Evolutionary conservation across 2,329 filamentous ascomycete species (phyloP).

Genomic region (Pestalotiopsis sp.): DNA sequence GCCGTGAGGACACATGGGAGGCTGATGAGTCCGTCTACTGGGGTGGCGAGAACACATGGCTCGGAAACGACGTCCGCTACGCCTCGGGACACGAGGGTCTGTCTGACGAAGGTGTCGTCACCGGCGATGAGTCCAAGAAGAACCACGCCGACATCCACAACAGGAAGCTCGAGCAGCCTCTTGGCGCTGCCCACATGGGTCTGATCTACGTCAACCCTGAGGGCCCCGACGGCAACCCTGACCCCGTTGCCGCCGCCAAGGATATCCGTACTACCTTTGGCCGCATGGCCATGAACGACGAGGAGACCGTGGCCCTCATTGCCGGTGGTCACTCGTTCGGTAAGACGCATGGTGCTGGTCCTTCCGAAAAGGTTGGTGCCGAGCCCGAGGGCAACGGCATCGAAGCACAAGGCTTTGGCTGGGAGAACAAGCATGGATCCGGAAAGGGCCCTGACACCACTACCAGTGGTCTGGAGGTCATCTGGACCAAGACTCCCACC

Average conservation of each 20-base stretch:
- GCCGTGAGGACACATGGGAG: conserved; percentile 74
- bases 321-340: conserved; percentile 79
- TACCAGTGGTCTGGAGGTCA: conserved; percentile 78
- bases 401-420: conserved; percentile 72
- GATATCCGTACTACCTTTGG: conserved; percentile 77
- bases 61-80: conserved; percentile 76
- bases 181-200: conserved; percentile 73
- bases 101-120: conserved; percentile 33
- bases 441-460: conserved; percentile 75
- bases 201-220: conserved; percentile 84
- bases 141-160: conserved; percentile 50
- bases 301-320: conserved; percentile 80
- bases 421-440: conserved; percentile 64
- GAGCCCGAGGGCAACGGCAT: conserved; percentile 69
- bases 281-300: conserved; percentile 83
- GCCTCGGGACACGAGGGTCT: conserved; percentile 51
- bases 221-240: conserved; percentile 72
- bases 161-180: conserved; percentile 68
- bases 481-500: conserved; percentile 75
- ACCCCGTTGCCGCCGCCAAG: conserved; percentile 67
- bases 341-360: conserved; percentile 77
- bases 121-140: conserved; percentile 29
- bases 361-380: conserved; percentile 63
- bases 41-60: conserved; percentile 75
- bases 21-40: conserved; percentile 78